These are phyloP conservation scores for Diaporthe vaccinii DNA, from an alignment of 2,329 filamentous ascomycete genomes.

Conservation along the genomic window DNA sequence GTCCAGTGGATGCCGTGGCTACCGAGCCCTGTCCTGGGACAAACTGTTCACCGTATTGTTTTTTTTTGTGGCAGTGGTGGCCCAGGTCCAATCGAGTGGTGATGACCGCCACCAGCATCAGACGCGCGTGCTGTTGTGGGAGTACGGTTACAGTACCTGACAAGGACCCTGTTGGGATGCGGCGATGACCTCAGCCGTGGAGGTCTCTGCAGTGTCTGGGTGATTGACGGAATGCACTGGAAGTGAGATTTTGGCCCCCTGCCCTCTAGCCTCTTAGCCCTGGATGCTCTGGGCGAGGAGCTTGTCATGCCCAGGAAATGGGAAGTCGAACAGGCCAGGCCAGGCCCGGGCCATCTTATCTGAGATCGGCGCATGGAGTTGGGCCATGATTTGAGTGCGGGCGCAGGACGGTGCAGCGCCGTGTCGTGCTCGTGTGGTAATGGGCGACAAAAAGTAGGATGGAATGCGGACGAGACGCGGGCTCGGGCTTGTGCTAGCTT, in stretches of 20 bases:
- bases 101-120: neutral
- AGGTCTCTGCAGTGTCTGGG: conserved; percentile 1
- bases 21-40: conserved; percentile 6
- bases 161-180: neutral
- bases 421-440: conserved; percentile 20
- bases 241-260: conserved; percentile 19
- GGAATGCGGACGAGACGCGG: conserved; percentile 23
- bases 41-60: neutral
- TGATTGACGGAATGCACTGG: neutral
- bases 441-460: conserved; percentile 18
- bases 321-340: neutral
- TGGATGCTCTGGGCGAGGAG: conserved; percentile 8
- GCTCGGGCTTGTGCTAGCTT: conserved; percentile 27
- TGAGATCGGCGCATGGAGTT: conserved; percentile 21
- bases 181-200: conserved; percentile 27
- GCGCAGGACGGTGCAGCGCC: conserved; percentile 18
- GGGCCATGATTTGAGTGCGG: conserved; percentile 20
- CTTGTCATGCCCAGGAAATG: neutral
- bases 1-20: conserved; percentile 21
- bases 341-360: neutral
- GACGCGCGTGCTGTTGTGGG: neutral
- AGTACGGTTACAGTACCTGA: neutral
- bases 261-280: neutral
- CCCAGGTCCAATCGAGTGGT: neutral
- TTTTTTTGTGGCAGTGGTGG: neutral